These are phyloP conservation scores for Phytophthora sojae DNA, from an alignment of 352 stramenopile species.

Conservation along the genomic window DNA sequence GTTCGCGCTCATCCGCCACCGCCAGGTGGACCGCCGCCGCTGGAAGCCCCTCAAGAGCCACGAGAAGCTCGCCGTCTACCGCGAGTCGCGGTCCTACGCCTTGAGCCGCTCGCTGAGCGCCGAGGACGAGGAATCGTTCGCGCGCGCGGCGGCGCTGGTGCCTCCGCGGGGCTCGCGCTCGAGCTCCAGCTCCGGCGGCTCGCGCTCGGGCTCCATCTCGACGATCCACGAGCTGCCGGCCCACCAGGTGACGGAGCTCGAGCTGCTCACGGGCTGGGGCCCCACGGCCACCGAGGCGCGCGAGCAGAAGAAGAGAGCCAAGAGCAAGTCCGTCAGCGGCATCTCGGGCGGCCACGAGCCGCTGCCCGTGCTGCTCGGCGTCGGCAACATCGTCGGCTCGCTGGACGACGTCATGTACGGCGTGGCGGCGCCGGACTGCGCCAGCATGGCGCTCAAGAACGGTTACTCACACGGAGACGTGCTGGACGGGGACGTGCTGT, in stretches of 20 bases:
- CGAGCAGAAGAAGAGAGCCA: conserved; percentile 37
- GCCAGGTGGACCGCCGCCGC: conserved; percentile 40
- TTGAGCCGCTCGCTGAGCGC: conserved; percentile 23
- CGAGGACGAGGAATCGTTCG: conserved; percentile 39
- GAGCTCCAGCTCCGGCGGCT: conserved; percentile 30
- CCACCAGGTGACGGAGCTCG: conserved; percentile 38
- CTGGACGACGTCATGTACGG: conserved; percentile 74
- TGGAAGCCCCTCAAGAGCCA: conserved; percentile 47
- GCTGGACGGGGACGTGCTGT: conserved; percentile 66
- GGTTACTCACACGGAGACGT: conserved; percentile 52
- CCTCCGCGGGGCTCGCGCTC: conserved; percentile 20
- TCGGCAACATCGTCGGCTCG: conserved; percentile 49
- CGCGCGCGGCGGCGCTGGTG: conserved; percentile 9
- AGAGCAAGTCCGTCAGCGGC: conserved; percentile 18
- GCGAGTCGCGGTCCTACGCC: conserved; percentile 38
- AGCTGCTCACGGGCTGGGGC: conserved; percentile 44
- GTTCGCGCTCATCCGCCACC: conserved; percentile 38
- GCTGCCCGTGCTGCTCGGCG: conserved; percentile 46
- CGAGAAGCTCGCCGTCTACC: conserved; percentile 43
- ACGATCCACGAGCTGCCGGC: conserved; percentile 23
- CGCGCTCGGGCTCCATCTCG: conserved; percentile 30
- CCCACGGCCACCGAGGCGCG: conserved; percentile 39
- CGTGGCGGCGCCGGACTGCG: conserved; percentile 57
- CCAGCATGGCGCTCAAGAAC: conserved; percentile 66
- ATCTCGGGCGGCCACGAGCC: conserved; percentile 10